Evolutionary conservation across 2,329 filamentous ascomycete genomes (phyloP), one percentile per base, ranked within the genome.

Genomic region (Allantophomopsis cytisporea): DNA sequence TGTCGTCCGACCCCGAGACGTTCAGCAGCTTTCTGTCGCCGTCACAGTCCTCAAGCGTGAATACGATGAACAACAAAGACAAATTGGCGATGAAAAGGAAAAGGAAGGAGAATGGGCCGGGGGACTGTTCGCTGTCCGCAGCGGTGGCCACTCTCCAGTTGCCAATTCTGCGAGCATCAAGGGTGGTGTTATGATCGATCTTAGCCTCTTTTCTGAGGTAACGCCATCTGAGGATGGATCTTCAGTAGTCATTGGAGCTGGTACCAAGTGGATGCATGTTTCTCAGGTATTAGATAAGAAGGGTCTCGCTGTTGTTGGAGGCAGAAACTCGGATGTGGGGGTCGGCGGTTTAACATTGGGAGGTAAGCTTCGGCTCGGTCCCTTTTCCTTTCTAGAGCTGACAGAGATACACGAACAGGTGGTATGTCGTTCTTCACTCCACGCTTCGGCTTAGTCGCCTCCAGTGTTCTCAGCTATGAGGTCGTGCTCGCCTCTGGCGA

Each of bases 151-250:
- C 40, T 40, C 37, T 16, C 66, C 70, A 4, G 73, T 73, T 48
- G 61, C 66, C 13, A 63, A 65, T 43, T 67, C 65, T 23, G 62
- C 71, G 13, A 50, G 43, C 4, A 75, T 68, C 36, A 54, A 62
- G 8, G 64, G 57, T 1, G 68, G 68, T 0, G 57, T 69, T 3
- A 47, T 69, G 7, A 64, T 76, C 43, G 67, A 67, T 6, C 61
- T 68, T 7, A 60, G 56, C 10, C 42, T 45, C 13, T 39, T 42
- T 13, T 42, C 38, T 13, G 42, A 41, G 3, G 5, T 50, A 11
- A 34, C 41, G 23, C 39, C 47, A 16, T 49, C 53, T 8, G 42
- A 47, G 1, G 52, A 58, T 17, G 49, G 50, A 5, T 44, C 43
- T 1, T 50, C 49, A 5, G 54, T 54, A 6, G 44, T 43, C 21